A percentile compares a stretch with the other conserved stretches of the same genome.
These are phyloP conservation scores for Chlamydomonas incerta DNA, from an alignment of 139 green algal genomes.

Conservation along the genomic window DNA sequence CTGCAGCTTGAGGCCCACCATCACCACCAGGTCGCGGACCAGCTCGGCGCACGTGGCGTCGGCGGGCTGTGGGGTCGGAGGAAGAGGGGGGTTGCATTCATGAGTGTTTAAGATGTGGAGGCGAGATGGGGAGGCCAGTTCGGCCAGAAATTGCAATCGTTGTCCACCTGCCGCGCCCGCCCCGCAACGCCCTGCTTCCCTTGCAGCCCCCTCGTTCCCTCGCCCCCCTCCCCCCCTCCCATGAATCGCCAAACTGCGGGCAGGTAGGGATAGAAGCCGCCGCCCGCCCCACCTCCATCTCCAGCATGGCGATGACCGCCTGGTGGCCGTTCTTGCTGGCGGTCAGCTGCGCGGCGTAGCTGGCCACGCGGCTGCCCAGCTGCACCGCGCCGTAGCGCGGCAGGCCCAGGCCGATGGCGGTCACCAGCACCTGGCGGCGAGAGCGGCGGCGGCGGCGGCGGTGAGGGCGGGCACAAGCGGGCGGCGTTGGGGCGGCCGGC, in stretches of 20 bases:
- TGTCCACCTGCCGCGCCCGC: too few relatives aligned
- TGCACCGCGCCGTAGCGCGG: constrained; percentile 46
- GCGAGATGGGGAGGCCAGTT: neutral
- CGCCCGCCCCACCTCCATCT: constrained; percentile 52
- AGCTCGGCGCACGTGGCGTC: constrained; percentile 15
- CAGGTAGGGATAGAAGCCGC: too few relatives aligned
- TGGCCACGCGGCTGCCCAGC: constrained; percentile 28
- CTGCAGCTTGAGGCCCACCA: constrained; percentile 43
- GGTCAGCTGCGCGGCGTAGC: constrained; percentile 9
- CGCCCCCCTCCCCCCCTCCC: too few relatives aligned
- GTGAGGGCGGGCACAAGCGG: neutral
- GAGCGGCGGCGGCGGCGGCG: neutral
- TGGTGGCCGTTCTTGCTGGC: constrained; percentile 11
- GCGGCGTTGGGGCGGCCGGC: neutral
- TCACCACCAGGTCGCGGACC: constrained; percentile 16
- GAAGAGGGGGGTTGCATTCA: too few relatives aligned
- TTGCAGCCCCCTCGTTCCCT: too few relatives aligned
- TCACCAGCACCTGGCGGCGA: constrained; percentile 18
- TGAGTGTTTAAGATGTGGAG: too few relatives aligned
- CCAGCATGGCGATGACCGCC: constrained; percentile 28
- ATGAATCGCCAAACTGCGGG: too few relatives aligned
- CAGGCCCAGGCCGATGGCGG: constrained; percentile 36
- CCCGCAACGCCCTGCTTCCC: too few relatives aligned
- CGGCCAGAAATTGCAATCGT: too few relatives aligned
- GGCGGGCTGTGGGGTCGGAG: neutral